Conservation (phyloP, 805 yeast species). For the Ogataea ganodermae region DNA sequence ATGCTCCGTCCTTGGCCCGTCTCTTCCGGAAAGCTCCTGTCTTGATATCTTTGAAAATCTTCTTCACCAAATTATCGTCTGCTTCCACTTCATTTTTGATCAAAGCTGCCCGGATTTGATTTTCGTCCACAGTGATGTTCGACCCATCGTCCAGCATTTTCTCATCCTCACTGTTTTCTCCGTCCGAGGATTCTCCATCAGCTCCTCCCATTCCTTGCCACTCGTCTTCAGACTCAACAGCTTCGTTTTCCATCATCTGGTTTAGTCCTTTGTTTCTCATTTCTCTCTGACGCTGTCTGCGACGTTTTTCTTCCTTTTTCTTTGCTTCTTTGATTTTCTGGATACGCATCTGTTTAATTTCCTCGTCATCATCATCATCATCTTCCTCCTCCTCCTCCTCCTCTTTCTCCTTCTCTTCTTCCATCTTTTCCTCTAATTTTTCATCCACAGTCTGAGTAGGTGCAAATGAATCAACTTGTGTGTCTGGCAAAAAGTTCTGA, state of each 20-base stretch:
- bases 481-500: slow-evolving; percentile 34
- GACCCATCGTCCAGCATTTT: slow-evolving; percentile 73
- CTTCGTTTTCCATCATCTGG: slow-evolving; percentile 74
- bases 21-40: slow-evolving; percentile 68
- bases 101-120: slow-evolving; percentile 56
- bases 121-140: slow-evolving; percentile 56
- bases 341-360: slow-evolving; percentile 35
- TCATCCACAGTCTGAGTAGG: slow-evolving; percentile 3
- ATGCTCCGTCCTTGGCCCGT: slow-evolving; percentile 51
- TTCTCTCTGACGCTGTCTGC: slow-evolving; percentile 44
- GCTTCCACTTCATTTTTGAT: slow-evolving; percentile 60
- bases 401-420: slow-evolving; percentile 24
- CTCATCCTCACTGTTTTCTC: slow-evolving; percentile 75
- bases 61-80: slow-evolving; percentile 65
- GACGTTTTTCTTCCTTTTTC: slow-evolving; percentile 24
- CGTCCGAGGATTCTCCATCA: slow-evolving; percentile 60
- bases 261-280: slow-evolving; percentile 59
- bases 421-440: background rate
- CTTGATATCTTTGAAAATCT: slow-evolving; percentile 68
- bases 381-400: slow-evolving; percentile 34
- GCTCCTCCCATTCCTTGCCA: slow-evolving; percentile 80
- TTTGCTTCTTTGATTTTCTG: slow-evolving; percentile 27
- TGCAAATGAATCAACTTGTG: slow-evolving; percentile 30
- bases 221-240: slow-evolving; percentile 88
- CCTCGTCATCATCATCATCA: slow-evolving; percentile 38